Base-by-base conservation (phyloP, 305 asterid species). In the Caryopteris hybrid region DNA sequence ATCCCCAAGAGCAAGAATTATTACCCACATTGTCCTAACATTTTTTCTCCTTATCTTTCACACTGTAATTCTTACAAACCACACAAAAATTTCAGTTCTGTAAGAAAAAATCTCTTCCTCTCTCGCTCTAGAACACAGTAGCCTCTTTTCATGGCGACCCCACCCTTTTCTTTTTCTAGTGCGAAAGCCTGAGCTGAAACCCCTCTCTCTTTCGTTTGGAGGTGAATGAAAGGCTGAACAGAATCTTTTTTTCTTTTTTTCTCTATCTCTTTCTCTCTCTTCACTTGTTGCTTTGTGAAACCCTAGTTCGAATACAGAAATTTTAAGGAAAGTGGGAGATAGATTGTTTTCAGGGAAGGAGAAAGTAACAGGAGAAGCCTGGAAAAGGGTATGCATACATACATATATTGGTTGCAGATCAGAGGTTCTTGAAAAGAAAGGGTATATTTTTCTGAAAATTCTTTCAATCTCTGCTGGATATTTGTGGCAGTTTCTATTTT, bases 121-220 rank as follows among this genome's bases (percentile, higher is more conserved):
- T 54, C 60, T 13, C 23, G 10, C 75, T 21, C 22, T 56, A 66
- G 36, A 47, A 29, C 51, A 63, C 47, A 62, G 71, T 62, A 56
- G 36, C 78, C 61, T 52, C 69, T 71, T 63, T 74, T 64, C 70
- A 73, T 77, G 76, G 76, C 64, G 73, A 64, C 82, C 82, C 77
- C 77, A 78, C 82, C 52, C 38, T 53, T 47, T 57, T 6, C 74
- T 64, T 64, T 74, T 70, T 65, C 33, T 25, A 60, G 68, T 61
- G 74, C 69, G 7, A 53, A 78, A 69, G 55, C 34, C 53, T 51
- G 25, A 64, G 56, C 66, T 64, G 4, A 63, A 72, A 6, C 51
- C 64, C 33, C 9, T n/a, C 59, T 47, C 66, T 51, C 73, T 51
- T 57, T 59, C 68, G 50, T 56, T 51, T 36, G 46, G 31, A 57